phyloP scores from a whole-genome alignment of 371 early-diverging fungal species.

The Mucor plumbeus region DNA sequence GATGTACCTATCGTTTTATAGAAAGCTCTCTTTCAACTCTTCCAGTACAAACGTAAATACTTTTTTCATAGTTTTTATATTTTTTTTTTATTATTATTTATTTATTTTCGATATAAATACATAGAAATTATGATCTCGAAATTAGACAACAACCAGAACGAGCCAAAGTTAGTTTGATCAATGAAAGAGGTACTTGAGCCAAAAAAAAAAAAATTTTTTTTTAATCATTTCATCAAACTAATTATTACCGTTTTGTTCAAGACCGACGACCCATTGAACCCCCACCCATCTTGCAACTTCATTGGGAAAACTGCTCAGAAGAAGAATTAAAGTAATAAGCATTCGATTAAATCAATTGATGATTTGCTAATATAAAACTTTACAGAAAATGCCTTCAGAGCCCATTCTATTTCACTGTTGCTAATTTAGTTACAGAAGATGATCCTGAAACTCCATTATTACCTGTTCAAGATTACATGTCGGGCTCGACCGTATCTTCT shows the following conservation, averaged over 20 bases:
- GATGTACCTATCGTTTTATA: conserved; percentile 53
- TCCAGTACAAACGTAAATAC: conserved; percentile 36
- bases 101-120: neutral
- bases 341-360: neutral
- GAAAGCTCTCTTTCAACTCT: conserved; percentile 42
- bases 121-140: conserved; percentile 19
- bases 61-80: neutral
- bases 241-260: conserved; percentile 8
- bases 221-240: neutral
- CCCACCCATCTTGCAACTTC: conserved; percentile 52
- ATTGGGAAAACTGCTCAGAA: conserved; percentile 39
- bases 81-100: neutral
- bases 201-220: neutral
- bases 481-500: conserved; percentile 85
- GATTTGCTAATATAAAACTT: neutral
- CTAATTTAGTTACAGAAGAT: conserved; percentile 40
- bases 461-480: conserved; percentile 31
- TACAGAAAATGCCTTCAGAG: conserved; percentile 54
- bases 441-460: conserved; percentile 18
- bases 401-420: conserved; percentile 54
- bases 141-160: conserved; percentile 36
- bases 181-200: conserved; percentile 43
- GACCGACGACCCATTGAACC: conserved; percentile 58
- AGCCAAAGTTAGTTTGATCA: conserved; percentile 30
- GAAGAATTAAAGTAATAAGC: conserved; percentile 48